A percentile compares a stretch with the other conserved stretches of the same genome.
These are phyloP conservation scores for Lodderomyces jiufengensis DNA, from an alignment of 1,139 yeast species.

Conservation along the genomic window DNA sequence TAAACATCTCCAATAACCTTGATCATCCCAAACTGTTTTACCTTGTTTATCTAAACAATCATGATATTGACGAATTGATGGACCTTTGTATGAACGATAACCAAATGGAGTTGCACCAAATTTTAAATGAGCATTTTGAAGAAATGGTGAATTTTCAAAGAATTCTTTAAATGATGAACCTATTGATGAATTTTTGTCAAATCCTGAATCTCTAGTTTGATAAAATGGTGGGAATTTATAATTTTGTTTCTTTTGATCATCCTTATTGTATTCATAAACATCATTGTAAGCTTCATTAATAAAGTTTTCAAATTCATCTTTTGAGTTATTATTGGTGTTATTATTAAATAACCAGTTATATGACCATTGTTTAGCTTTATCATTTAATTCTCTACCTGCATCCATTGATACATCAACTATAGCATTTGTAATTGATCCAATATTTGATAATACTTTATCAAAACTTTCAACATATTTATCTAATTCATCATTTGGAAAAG, in stretches of 20 bases:
- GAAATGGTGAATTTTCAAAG: slow-evolving; percentile 12
- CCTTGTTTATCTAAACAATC: slow-evolving; percentile 66
- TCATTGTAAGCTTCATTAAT: too few relatives aligned
- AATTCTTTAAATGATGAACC: slow-evolving; percentile 9
- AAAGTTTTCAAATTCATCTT: slow-evolving; percentile 2
- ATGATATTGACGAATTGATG: slow-evolving; percentile 57
- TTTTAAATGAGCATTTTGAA: slow-evolving; percentile 8
- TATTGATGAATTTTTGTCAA: slow-evolving; percentile 5
- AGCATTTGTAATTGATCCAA: slow-evolving; percentile 12
- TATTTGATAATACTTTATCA: slow-evolving; percentile 17
- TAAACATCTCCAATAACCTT: slow-evolving; percentile 85
- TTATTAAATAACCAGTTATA: slow-evolving; percentile 17
- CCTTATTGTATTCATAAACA: too few relatives aligned
- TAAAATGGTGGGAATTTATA: slow-evolving; percentile 11
- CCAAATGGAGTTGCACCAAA: slow-evolving; percentile 41
- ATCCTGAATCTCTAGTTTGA: slow-evolving; percentile 11
- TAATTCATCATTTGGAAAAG: slow-evolving; percentile 12
- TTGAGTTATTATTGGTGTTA: not conserved
- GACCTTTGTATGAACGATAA: slow-evolving; percentile 55
- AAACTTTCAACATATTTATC: slow-evolving; percentile 21
- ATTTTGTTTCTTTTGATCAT: slow-evolving; percentile 1
- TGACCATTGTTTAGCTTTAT: slow-evolving; percentile 20
- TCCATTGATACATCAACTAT: slow-evolving; percentile 23
- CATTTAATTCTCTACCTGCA: slow-evolving; percentile 23
- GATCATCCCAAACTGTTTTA: slow-evolving; percentile 69